A percentile compares a stretch with the other conserved stretches of the same genome.
phyloP scores from a whole-genome alignment of 495 filamentous ascomycete genomes.

The Lasiosphaeria ovina region DNA sequence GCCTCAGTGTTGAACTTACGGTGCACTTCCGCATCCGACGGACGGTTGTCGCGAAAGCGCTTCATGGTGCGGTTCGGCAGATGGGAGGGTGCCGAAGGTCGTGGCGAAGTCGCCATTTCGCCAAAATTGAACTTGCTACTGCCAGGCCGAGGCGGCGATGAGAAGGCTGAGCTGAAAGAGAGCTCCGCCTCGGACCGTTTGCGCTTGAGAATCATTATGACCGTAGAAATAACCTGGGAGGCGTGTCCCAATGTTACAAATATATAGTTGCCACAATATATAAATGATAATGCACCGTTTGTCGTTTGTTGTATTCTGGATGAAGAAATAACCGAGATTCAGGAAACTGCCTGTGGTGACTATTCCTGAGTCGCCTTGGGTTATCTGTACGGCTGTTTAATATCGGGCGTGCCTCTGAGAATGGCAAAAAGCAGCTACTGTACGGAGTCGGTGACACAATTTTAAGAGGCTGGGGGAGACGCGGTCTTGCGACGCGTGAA shows the following conservation, averaged over 20 bases:
- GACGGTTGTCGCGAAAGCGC: conserved; percentile 49
- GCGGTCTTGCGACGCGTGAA: too few relatives aligned
- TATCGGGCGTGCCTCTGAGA: too few relatives aligned
- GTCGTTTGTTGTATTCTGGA: neutral
- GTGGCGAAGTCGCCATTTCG: conserved; percentile 18
- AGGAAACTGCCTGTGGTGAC: too few relatives aligned
- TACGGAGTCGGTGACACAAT: too few relatives aligned
- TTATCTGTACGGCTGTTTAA: too few relatives aligned
- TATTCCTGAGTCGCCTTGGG: too few relatives aligned
- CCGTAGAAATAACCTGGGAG: neutral
- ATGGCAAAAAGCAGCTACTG: too few relatives aligned
- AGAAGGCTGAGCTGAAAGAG: conserved; percentile 39
- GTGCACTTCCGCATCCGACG: conserved; percentile 47
- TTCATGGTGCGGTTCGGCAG: conserved; percentile 48
- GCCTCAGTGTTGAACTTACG: conserved; percentile 33
- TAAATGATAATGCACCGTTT: neutral
- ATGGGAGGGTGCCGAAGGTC: conserved; percentile 27
- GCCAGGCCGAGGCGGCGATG: conserved; percentile 32
- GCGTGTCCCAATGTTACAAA: neutral
- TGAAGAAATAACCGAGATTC: neutral
- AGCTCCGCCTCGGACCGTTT: conserved; percentile 52
- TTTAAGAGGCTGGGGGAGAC: too few relatives aligned
- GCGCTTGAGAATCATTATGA: conserved; percentile 48
- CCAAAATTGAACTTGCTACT: conserved; percentile 29
- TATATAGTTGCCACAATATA: too few relatives aligned